phyloP scores from a whole-genome alignment of 805 yeast species.

The Cyberlindnera galapagoensis region DNA sequence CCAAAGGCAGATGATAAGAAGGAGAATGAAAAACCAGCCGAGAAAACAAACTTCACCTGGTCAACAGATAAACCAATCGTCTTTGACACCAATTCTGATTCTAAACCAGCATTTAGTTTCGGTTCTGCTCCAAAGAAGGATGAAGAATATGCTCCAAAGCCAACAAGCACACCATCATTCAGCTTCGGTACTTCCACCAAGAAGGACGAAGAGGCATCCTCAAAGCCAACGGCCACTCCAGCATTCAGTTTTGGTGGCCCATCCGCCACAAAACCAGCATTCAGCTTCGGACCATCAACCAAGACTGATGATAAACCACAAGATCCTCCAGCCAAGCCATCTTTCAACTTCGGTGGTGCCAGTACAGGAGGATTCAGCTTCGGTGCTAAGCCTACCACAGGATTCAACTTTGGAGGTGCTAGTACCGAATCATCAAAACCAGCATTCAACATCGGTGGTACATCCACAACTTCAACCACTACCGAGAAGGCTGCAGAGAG shows the following conservation, averaged over 20 bases:
- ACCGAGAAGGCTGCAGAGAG: constrained; percentile 15
- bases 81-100: constrained; percentile 3
- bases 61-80: constrained; percentile 19
- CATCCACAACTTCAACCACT: constrained; percentile 12
- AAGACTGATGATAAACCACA: constrained; percentile 3
- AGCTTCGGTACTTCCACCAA: constrained; percentile 14
- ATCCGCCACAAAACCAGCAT: constrained; percentile 3
- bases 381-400: constrained; percentile 20
- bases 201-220: background rate
- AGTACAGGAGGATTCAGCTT: constrained; percentile 24
- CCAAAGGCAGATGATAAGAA: constrained; percentile 6
- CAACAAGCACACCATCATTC: constrained; percentile 13
- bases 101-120: constrained; percentile 24
- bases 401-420: constrained; percentile 8
- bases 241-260: constrained; percentile 8
- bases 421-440: constrained; percentile 18
- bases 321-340: constrained; percentile 7
- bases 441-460: constrained; percentile 22
- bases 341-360: constrained; percentile 7
- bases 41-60: constrained; percentile 19
- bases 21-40: constrained; percentile 4
- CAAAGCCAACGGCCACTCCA: constrained; percentile 4
- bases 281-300: constrained; percentile 4
- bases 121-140: constrained; percentile 11
- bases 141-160: constrained; percentile 15